Evolutionary conservation across 768 basidiomycete species (phyloP).

Genomic region (Tubosaeta sp.): DNA sequence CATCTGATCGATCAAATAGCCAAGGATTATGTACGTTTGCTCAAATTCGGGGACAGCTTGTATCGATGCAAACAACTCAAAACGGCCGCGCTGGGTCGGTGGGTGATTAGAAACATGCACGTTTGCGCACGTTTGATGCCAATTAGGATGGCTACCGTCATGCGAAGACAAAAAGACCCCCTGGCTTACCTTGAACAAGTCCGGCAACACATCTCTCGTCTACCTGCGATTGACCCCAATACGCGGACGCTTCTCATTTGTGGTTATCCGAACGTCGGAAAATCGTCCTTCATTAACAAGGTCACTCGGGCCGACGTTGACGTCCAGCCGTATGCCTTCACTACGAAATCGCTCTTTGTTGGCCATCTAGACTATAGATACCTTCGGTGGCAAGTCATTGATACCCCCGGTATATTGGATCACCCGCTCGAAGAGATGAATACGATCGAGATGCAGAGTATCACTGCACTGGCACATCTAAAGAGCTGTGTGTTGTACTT

Average conservation of each 20-base stretch:
- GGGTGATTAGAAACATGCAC: slow-evolving; percentile 28
- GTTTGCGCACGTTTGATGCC: slow-evolving; percentile 1
- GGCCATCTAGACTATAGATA: slow-evolving; percentile 99
- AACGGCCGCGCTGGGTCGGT: slow-evolving; percentile 95
- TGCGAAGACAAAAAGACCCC: slow-evolving; percentile 98
- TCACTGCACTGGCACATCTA: slow-evolving; percentile 94
- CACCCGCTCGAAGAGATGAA: slow-evolving; percentile 99
- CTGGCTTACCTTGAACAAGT: slow-evolving; percentile 99
- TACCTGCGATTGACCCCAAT: slow-evolving; percentile 97
- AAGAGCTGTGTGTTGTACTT: slow-evolving; percentile 95
- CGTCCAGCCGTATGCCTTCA: slow-evolving; percentile 99
- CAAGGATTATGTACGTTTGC: slow-evolving; percentile 93
- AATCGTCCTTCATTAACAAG: slow-evolving; percentile 99
- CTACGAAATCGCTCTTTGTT: slow-evolving; percentile 97
- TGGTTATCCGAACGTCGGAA: slow-evolving; percentile 99
- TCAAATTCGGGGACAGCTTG: slow-evolving; percentile 97
- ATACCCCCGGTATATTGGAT: slow-evolving; percentile 97
- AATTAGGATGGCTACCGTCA: slow-evolving; percentile 92
- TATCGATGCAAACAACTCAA: slow-evolving; percentile 99
- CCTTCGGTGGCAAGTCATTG: slow-evolving; percentile 99
- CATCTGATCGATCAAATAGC: slow-evolving; percentile 97
- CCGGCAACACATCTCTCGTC: slow-evolving; percentile 96
- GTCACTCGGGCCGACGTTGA: slow-evolving; percentile 99
- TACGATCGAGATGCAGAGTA: slow-evolving; percentile 99
- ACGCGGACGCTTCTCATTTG: slow-evolving; percentile 97